A percentile compares a stretch with the other conserved stretches of the same genome.
These are phyloP conservation scores for Herpetospermum pedunculosum DNA, from an alignment of 306 rosid genomes.

Conservation along the genomic window DNA sequence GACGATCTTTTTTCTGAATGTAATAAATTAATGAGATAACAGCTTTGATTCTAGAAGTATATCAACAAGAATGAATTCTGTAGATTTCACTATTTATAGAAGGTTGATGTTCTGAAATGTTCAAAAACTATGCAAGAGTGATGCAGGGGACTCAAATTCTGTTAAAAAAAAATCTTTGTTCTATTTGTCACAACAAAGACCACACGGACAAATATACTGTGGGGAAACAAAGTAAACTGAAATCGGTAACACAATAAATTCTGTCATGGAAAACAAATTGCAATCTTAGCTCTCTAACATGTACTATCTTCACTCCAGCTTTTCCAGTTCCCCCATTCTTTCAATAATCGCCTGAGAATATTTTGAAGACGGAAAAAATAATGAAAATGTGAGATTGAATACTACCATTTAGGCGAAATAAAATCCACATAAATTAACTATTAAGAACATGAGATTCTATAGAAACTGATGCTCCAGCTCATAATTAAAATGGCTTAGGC, in stretches of 20 bases:
- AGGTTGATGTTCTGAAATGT: neutral
- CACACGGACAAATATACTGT: neutral
- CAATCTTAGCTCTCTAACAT: neutral
- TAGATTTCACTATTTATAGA: neutral
- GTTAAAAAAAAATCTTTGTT: conserved; percentile 3
- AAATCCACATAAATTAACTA: neutral
- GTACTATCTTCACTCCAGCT: conserved; percentile 30
- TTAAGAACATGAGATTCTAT: neutral
- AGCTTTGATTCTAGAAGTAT: neutral
- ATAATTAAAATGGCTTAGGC: neutral
- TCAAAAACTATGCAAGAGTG: conserved; percentile 1
- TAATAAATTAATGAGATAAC: neutral
- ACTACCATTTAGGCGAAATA: neutral
- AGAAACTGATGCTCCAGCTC: neutral
- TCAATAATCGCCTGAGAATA: conserved; percentile 41
- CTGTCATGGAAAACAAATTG: neutral
- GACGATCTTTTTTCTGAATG: neutral
- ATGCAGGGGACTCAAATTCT: neutral
- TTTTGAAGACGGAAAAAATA: neutral
- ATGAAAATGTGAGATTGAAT: neutral
- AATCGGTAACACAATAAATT: conserved; percentile 4
- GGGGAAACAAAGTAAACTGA: neutral
- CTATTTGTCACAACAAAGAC: conserved; percentile 13
- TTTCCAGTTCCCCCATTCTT: conserved; percentile 62
- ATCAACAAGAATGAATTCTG: neutral